These are phyloP conservation scores for Tuber indicum DNA, from an alignment of 495 filamentous ascomycete genomes.

Conservation along the genomic window DNA sequence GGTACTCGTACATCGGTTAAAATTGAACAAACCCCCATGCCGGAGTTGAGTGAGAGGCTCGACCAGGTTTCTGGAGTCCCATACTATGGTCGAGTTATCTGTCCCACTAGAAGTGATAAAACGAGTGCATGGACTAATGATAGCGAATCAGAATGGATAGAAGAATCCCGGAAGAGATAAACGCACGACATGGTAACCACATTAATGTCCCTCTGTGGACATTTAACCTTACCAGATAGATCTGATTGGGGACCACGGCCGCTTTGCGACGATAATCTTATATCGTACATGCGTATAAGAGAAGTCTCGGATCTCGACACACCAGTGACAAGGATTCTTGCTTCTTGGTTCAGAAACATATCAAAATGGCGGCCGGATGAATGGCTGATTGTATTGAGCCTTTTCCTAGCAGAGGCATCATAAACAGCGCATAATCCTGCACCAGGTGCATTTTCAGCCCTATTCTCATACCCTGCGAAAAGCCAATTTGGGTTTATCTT, in stretches of 20 bases:
- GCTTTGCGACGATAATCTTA: neutral
- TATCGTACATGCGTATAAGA: neutral
- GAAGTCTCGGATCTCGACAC: neutral
- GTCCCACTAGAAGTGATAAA: constrained; percentile 81
- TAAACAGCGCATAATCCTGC: neutral
- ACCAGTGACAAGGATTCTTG: neutral
- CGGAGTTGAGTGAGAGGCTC: constrained; percentile 58
- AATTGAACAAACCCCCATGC: constrained; percentile 52
- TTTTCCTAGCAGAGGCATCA: neutral
- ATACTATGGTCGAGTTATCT: constrained; percentile 73
- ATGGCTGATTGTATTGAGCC: neutral
- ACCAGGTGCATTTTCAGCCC: neutral
- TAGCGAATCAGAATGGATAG: constrained; percentile 46
- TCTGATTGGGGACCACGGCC: neutral
- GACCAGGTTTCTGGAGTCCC: constrained; percentile 61
- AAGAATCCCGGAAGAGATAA: constrained; percentile 44
- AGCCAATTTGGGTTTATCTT: constrained; percentile 18
- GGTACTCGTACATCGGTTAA: neutral
- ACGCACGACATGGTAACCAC: constrained; percentile 60
- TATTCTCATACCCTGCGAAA: constrained; percentile 30
- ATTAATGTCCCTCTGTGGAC: constrained; percentile 78
- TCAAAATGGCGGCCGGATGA: constrained; percentile 29
- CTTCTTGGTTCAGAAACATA: constrained; percentile 24
- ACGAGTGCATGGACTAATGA: constrained; percentile 42
- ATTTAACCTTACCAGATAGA: constrained; percentile 51